These are phyloP conservation scores for Psilocybe sp. DNA, from an alignment of 768 basidiomycete genomes.

Conservation along the genomic window DNA sequence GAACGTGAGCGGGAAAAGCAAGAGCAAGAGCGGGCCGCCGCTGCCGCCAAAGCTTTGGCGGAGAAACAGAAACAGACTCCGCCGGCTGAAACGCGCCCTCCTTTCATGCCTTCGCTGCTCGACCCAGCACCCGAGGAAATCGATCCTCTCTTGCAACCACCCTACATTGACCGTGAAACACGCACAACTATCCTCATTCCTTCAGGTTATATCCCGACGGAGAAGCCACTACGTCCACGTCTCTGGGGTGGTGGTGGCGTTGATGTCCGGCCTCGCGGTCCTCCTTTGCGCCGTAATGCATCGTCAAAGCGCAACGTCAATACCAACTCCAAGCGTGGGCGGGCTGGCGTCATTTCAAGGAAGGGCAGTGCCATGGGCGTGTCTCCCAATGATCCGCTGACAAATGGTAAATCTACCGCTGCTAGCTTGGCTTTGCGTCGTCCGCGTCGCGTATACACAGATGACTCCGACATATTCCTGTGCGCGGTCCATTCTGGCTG, in stretches of 20 bases:
- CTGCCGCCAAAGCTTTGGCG: not conserved
- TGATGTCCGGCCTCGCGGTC: constrained; percentile 24
- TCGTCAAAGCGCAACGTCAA: constrained; percentile 11
- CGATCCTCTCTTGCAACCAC: constrained; percentile 11
- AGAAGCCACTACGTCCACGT: constrained; percentile 50
- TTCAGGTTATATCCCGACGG: constrained; percentile 50
- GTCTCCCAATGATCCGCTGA: constrained; percentile 4
- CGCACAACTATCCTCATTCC: constrained; percentile 59
- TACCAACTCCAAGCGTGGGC: constrained; percentile 5
- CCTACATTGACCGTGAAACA: constrained; percentile 40
- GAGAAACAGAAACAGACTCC: constrained; percentile 6
- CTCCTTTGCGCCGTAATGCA: constrained; percentile 12
- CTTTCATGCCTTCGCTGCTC: too few species aligned
- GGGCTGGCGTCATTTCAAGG: constrained; percentile 2
- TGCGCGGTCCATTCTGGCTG: constrained; percentile 69
- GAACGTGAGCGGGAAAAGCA: constrained; percentile 11
- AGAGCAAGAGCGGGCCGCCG: not conserved
- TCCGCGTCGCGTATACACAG: constrained; percentile 66
- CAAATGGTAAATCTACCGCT: constrained; percentile 4
- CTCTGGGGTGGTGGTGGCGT: constrained; percentile 69
- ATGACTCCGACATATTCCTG: constrained; percentile 71
- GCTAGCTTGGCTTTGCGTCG: constrained; percentile 23
- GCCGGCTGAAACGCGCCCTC: too few species aligned
- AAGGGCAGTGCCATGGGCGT: constrained; percentile 4
- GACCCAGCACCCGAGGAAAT: not conserved